Evolutionary conservation across 2,329 filamentous ascomycete species (phyloP).

Genomic region (Aspergillus terreus): DNA sequence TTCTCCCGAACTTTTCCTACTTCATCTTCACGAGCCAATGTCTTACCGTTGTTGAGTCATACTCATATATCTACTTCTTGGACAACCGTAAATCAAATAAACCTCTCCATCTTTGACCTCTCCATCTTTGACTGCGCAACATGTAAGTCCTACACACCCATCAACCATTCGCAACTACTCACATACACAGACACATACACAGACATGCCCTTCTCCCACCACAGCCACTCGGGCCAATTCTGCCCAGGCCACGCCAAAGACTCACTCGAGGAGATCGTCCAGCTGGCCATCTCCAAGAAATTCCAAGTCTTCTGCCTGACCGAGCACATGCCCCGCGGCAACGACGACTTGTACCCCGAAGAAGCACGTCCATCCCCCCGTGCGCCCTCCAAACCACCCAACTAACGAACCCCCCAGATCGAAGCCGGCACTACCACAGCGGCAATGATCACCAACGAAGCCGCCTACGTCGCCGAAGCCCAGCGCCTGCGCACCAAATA

Average conservation of each 20-base stretch:
- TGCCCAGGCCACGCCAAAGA: slow-evolving; percentile 86
- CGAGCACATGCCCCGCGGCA: slow-evolving; percentile 87
- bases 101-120: too few species aligned
- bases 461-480: slow-evolving; percentile 72
- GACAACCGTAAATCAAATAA: too few species aligned
- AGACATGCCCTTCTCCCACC: slow-evolving; percentile 91
- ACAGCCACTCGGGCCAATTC: slow-evolving; percentile 97
- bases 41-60: too few species aligned
- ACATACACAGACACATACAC: background rate
- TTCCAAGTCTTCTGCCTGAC: slow-evolving; percentile 85
- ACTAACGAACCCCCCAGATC: slow-evolving; percentile 16
- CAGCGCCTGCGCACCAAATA: slow-evolving; percentile 68
- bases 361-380: slow-evolving; percentile 53
- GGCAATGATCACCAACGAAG: slow-evolving; percentile 45
- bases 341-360: slow-evolving; percentile 84
- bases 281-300: slow-evolving; percentile 70
- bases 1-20: too few species aligned
- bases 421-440: slow-evolving; percentile 31
- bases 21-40: too few species aligned
- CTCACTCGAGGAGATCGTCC: slow-evolving; percentile 76
- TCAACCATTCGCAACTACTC: too few species aligned
- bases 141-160: too few species aligned
- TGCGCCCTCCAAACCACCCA: background rate
- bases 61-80: too few species aligned
- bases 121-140: too few species aligned